Base-by-base conservation (phyloP, 2,329 filamentous ascomycete genomes). In the Reticulascus tulasneorum region DNA sequence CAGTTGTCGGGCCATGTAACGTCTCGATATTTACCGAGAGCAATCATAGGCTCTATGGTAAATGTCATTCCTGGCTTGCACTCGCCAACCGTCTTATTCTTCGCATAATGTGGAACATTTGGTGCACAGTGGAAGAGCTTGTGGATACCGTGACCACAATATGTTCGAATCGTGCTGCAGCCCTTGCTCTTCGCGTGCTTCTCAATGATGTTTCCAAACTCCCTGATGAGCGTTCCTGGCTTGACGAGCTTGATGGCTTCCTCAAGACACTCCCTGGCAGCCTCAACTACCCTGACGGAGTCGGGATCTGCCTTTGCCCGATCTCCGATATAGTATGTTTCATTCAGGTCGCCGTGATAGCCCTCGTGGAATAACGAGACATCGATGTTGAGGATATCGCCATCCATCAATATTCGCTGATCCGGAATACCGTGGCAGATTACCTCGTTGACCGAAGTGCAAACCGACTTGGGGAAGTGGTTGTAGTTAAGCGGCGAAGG, bases 391-490 rank as follows among this genome's bases (percentile, higher is more conserved):
- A 98, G 69, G 47, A 98, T 97, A 54, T 98, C 93, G 44, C 93
- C 93, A 50, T 98, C 91, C 46, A 88, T 66, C 2, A 98, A 74
- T 7, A 85, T 73, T 37, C 93, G 80, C 59, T 94, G 81, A 55
- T 98, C 93, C 12, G 93, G 93, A 46, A 98, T 98, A 35, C 93
- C 93, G 71, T 98, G 93, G 69, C 93, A 98, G 60, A 98, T 97
- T 47, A 95, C 86, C 65, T 98, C 93, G 69, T 98, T 98, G 32
- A 86, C 67, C 4, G 91, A 97, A 4, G 91, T 97, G 66, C 93
- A 98, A 45, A 96, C 86, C 0, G 93, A 98, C 68, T 98, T 98
- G 47, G 93, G 93, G 66, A 97, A 98, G 62, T 90, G 74, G 69
- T 86, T 86, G 67, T 97, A 97, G 68, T 96, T 96, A 22, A 97